Percentiles rank a stretch among this genome's conserved stretches.
phyloP scores from a whole-genome alignment of 345 rosid species.

The Stellera chamaejasme region DNA sequence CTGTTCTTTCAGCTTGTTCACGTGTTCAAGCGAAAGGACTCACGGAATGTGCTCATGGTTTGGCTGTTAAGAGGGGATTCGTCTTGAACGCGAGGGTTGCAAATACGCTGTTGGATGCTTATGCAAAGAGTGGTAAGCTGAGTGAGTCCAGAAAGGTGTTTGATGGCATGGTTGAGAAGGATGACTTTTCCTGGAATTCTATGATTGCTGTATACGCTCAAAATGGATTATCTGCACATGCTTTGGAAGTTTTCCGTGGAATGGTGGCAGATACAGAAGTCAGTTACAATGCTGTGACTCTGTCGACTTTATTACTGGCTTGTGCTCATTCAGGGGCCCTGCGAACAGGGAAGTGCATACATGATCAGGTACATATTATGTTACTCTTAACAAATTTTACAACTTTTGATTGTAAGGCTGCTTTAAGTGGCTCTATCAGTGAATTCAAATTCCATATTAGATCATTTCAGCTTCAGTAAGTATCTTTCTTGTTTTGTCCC shows the following conservation, averaged over 20 bases:
- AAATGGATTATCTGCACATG: slow-evolving; percentile 54
- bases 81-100: slow-evolving; percentile 42
- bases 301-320: slow-evolving; percentile 68
- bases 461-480: no score
- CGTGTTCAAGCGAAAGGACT: slow-evolving; percentile 35
- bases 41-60: slow-evolving; percentile 54
- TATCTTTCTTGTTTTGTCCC: slow-evolving; percentile 1
- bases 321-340: slow-evolving; percentile 63
- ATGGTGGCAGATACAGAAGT: slow-evolving; percentile 34
- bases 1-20: slow-evolving; percentile 78
- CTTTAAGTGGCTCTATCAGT: no score
- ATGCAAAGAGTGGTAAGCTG: slow-evolving; percentile 58
- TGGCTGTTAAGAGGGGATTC: slow-evolving; percentile 58
- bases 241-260: slow-evolving; percentile 42
- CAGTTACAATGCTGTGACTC: slow-evolving; percentile 52
- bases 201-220: slow-evolving; percentile 69
- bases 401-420: neutral
- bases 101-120: slow-evolving; percentile 70
- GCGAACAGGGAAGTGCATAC: slow-evolving; percentile 57
- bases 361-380: slow-evolving; percentile 52
- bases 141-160: slow-evolving; percentile 53
- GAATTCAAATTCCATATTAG: no score
- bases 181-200: slow-evolving; percentile 69
- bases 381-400: neutral
- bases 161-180: slow-evolving; percentile 53